phyloP scores from a whole-genome alignment of 106 monocot species.

The Apostasia shenzhenica region DNA sequence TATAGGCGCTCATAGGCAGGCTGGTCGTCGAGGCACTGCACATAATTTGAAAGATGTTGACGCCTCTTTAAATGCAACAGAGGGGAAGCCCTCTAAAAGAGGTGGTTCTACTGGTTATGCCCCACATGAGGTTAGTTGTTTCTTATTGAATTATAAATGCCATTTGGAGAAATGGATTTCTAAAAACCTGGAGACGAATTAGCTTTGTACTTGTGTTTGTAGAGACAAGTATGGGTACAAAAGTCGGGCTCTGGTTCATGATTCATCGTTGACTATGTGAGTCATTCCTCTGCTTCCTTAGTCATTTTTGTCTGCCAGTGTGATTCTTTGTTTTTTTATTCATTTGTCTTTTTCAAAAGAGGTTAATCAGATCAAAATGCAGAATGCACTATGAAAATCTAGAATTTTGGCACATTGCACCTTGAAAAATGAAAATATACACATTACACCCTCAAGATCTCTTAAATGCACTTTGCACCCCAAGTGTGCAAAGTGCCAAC shows the following conservation, averaged over 20 bases:
- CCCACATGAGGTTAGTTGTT: slow-evolving; percentile 56
- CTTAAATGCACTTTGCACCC: too few species aligned
- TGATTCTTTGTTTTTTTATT: neutral
- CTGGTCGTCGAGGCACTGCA: slow-evolving; percentile 38
- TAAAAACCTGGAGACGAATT: neutral
- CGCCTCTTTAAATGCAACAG: slow-evolving; percentile 24
- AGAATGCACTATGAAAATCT: too few species aligned
- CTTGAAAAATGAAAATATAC: too few species aligned
- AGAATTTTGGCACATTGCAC: too few species aligned
- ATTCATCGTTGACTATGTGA: slow-evolving; percentile 12
- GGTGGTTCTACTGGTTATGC: slow-evolving; percentile 35
- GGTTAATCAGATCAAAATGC: too few species aligned
- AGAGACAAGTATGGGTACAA: slow-evolving; percentile 67
- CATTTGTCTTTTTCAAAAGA: neutral
- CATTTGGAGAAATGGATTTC: neutral
- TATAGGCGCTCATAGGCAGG: slow-evolving; percentile 58
- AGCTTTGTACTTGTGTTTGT: slow-evolving; percentile 15
- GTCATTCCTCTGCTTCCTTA: neutral
- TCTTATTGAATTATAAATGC: neutral
- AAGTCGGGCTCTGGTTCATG: slow-evolving; percentile 46
- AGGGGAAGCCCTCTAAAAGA: slow-evolving; percentile 54
- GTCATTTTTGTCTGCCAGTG: neutral
- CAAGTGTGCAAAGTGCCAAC: too few species aligned
- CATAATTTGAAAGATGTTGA: slow-evolving; percentile 55
- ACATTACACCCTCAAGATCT: too few species aligned